phyloP scores from a whole-genome alignment of 345 rosid species.

The Salix koriyanagi region DNA sequence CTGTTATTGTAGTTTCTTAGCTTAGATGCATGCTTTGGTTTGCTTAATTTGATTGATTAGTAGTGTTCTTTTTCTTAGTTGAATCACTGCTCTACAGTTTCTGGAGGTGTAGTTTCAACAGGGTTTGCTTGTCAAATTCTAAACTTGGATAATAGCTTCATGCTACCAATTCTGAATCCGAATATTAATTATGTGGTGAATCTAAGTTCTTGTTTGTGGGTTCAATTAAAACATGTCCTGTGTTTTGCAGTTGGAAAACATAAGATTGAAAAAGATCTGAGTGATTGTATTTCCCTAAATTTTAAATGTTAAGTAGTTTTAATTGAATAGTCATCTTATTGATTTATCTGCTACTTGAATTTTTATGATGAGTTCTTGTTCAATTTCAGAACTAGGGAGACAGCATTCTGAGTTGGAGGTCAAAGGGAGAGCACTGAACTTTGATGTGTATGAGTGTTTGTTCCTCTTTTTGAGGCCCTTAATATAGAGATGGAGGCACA shows the following conservation, averaged over 20 bases:
- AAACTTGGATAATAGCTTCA: not conserved
- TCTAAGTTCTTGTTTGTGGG: not conserved
- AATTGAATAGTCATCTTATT: not conserved
- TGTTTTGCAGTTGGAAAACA: not conserved
- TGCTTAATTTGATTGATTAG: slow-evolving; percentile 7
- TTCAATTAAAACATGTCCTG: not conserved
- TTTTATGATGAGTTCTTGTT: not conserved
- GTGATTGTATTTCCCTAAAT: not conserved
- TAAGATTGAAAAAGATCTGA: not conserved
- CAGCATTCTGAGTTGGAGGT: slow-evolving; percentile 4
- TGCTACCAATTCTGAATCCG: not conserved
- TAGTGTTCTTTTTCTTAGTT: not conserved
- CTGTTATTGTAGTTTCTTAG: not conserved
- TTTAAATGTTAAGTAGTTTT: not conserved
- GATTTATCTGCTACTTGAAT: not conserved
- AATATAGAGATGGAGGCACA: slow-evolving; percentile 40
- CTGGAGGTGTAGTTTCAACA: slow-evolving; percentile 11
- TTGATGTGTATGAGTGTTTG: slow-evolving; percentile 18
- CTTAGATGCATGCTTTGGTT: slow-evolving; percentile 8
- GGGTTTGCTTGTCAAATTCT: slow-evolving; percentile 12
- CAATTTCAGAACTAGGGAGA: not conserved
- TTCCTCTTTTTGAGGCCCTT: slow-evolving; percentile 31
- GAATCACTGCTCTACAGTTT: not conserved
- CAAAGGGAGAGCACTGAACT: not conserved
- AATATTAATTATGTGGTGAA: not conserved